Base-by-base conservation (phyloP, 257 asterid genomes). In the Handroanthus guayacan region DNA sequence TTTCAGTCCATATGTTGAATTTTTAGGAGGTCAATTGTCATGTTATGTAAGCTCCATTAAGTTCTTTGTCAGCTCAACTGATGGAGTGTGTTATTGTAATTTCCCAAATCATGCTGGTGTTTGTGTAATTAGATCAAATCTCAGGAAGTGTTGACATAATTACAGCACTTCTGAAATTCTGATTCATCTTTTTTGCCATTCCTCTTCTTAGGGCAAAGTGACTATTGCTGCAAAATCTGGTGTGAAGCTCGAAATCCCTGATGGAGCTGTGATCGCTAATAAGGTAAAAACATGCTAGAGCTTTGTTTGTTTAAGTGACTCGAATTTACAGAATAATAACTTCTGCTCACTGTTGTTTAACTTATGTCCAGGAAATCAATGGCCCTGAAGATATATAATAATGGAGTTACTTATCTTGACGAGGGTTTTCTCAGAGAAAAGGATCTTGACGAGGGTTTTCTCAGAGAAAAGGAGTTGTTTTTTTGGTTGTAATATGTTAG, bases 181-280 rank as follows among this genome's bases (percentile, higher is more conserved):
- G 65, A 67, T 74, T 66, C 8, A 48, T 34, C 11, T 2, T 61
- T 61, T 18, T 65, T 9, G 25, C 11, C 60, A 14, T 50, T 78
- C 43, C 10, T 31, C 16, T 43, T 62, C 78, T 62, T 76, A 93
- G 99, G 99, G 99, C 36, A 91, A 91, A 47, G 98, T 95, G 79
- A 85, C 84, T 12, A 74, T 95, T 69, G 48, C 91, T 63, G 98
- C 98, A 0, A 91, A 87, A 79, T 43, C 96, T 5, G 98, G 96
- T n/a, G 80, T 38, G 65, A 92, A 93, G 87, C 80, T 95, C 41
- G 95, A 89, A 89, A 93, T 95, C 72, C 96, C 97, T 5, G 97
- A 89, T 64, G 90, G 92, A 66, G 83, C 90, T 80, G 92, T 89
- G 54, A 79, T 95, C 34, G 95, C 82, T 9, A 63, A 91, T 87